These are phyloP conservation scores for Ophiocordyceps robertsii DNA, from an alignment of 2,329 filamentous ascomycete genomes.

Conservation along the genomic window DNA sequence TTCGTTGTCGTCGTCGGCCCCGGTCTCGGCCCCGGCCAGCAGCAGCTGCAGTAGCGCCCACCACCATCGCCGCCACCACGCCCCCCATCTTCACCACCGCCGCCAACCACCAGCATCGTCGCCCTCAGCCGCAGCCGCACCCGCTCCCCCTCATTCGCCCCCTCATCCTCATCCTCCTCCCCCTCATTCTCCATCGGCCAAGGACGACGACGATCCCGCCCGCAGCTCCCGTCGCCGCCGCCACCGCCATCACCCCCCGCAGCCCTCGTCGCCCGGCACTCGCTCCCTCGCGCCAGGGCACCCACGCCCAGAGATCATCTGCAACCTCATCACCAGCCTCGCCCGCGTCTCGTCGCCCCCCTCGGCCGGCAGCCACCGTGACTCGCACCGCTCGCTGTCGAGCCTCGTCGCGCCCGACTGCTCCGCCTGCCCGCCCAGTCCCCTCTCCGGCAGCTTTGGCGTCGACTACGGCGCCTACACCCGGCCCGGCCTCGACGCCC, in stretches of 20 bases:
- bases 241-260: neutral
- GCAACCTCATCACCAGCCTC: slow-evolving; percentile 1
- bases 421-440: slow-evolving; percentile 2
- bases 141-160: no score
- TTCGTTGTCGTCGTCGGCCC: no score
- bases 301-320: slow-evolving; percentile 1
- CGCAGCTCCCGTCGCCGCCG: no score
- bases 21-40: no score
- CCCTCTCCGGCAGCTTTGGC: slow-evolving; percentile 6
- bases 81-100: no score
- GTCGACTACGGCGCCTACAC: slow-evolving; percentile 9
- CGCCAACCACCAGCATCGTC: slow-evolving; percentile 16
- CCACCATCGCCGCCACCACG: no score
- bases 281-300: neutral
- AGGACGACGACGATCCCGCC: no score
- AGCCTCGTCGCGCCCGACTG: slow-evolving; percentile 1
- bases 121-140: slow-evolving; percentile 22
- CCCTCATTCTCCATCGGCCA: no score
- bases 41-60: no score
- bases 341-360: neutral
- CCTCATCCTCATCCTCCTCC: no score
- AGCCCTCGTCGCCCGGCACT: neutral
- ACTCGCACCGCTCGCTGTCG: neutral
- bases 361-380: neutral
- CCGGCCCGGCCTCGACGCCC: slow-evolving; percentile 1